Conservation (phyloP, 2,329 filamentous ascomycete genomes). For the Xylariaceae sp. region DNA sequence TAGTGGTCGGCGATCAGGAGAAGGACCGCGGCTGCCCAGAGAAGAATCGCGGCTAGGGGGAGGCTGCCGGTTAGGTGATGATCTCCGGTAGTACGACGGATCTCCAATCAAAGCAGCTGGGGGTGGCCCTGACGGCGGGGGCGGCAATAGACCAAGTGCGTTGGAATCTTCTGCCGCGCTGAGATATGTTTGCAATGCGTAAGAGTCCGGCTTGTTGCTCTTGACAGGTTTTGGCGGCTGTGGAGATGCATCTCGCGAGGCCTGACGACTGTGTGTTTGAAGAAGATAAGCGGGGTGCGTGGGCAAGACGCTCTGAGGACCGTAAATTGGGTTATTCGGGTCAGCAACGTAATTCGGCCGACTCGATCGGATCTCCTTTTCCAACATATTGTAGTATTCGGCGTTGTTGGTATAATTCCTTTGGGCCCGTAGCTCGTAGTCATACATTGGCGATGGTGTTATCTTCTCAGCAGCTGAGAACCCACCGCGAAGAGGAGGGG, state of each 20-base stretch:
- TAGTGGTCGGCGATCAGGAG: constrained; percentile 25
- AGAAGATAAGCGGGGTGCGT: constrained; percentile 58
- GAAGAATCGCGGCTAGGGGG: constrained; percentile 27
- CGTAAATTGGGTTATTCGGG: constrained; percentile 31
- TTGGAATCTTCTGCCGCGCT: constrained; percentile 38
- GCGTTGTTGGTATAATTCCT: constrained; percentile 40
- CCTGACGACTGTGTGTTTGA: constrained; percentile 41
- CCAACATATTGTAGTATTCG: constrained; percentile 49
- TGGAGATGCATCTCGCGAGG: constrained; percentile 24
- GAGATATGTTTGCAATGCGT: constrained; percentile 47
- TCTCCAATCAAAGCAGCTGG: constrained; percentile 19
- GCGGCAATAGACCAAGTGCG: constrained; percentile 18
- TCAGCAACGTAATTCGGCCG: constrained; percentile 39
- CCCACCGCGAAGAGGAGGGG: constrained; percentile 30
- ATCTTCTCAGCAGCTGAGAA: constrained; percentile 21
- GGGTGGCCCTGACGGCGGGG: constrained; percentile 28
- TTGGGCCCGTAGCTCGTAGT: constrained; percentile 40
- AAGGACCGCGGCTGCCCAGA: constrained; percentile 24
- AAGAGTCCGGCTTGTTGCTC: constrained; percentile 38
- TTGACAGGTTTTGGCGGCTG: constrained; percentile 26
- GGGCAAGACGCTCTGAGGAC: constrained; percentile 46
- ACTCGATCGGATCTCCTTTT: constrained; percentile 36
- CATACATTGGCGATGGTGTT: constrained; percentile 23
- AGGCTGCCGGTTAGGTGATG: constrained; percentile 14
- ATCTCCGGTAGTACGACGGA: constrained; percentile 12